These are phyloP conservation scores for Naematelia aurantialba DNA, from an alignment of 768 basidiomycete species.

Conservation along the genomic window DNA sequence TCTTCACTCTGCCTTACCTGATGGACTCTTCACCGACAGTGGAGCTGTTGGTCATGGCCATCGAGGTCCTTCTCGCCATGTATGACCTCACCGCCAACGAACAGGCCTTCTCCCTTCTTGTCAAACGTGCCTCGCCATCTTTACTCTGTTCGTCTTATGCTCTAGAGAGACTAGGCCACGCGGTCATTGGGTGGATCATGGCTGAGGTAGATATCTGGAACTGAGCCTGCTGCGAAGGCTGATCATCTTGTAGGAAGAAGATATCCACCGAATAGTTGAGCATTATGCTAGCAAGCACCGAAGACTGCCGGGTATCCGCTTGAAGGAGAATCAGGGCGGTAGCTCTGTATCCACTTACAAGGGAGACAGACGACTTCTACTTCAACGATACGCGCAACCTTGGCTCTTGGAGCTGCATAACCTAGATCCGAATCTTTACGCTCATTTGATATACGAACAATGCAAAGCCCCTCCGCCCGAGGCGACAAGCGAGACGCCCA, in stretches of 20 bases:
- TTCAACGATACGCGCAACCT: constrained; percentile 59
- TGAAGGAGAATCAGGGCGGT: constrained; percentile 4
- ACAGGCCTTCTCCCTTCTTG: constrained; percentile 66
- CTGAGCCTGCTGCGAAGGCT: not conserved
- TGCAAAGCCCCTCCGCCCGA: constrained; percentile 14
- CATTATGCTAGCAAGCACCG: constrained; percentile 63
- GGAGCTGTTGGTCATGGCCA: constrained; percentile 65
- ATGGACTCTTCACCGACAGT: constrained; percentile 70
- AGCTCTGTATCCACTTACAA: constrained; percentile 65
- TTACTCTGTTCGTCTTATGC: constrained; percentile 70
- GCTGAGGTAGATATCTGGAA: constrained; percentile 59
- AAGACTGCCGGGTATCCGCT: constrained; percentile 64
- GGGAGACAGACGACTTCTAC: constrained; percentile 58
- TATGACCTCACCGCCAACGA: constrained; percentile 72
- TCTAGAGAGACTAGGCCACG: constrained; percentile 59
- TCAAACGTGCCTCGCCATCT: constrained; percentile 69
- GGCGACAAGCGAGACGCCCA: not conserved
- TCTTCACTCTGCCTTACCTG: constrained; percentile 66
- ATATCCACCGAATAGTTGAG: constrained; percentile 62
- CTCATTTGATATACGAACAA: constrained; percentile 33
- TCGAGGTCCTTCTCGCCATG: constrained; percentile 68
- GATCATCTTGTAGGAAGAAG: constrained; percentile 56
- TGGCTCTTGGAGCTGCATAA: constrained; percentile 72
- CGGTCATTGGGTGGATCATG: constrained; percentile 67
- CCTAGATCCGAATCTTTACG: constrained; percentile 54